A percentile compares a stretch with the other conserved stretches of the same genome.
Evolutionary conservation across 2,329 filamentous ascomycete species (phyloP).

Genomic region (Stachybotrys echinatus): DNA sequence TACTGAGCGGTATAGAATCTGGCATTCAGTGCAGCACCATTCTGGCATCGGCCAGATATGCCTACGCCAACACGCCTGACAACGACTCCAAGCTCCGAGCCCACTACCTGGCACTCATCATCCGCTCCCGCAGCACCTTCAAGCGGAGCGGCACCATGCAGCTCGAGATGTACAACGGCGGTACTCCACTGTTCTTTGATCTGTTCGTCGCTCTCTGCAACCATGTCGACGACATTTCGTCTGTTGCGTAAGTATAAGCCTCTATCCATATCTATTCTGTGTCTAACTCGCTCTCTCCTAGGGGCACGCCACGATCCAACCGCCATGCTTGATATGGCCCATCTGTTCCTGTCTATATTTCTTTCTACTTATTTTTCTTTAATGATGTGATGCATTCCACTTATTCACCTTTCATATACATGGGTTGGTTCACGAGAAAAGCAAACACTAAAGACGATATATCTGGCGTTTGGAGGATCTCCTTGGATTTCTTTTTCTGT

Average conservation of each 20-base stretch:
- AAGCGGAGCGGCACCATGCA: conserved; percentile 95
- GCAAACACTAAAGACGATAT: conserved; percentile 11
- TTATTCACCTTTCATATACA: conserved; percentile 4
- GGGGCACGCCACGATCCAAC: conserved; percentile 42
- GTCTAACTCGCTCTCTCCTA: conserved; percentile 8
- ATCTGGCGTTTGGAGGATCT: conserved; percentile 9
- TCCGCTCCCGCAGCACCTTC: conserved; percentile 80
- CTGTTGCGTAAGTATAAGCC: conserved; percentile 41
- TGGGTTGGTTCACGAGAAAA: conserved; percentile 8
- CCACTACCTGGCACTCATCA: conserved; percentile 89
- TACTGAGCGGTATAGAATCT: conserved; percentile 43
- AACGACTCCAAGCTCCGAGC: conserved; percentile 85
- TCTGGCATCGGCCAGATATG: conserved; percentile 79
- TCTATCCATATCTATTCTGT: not conserved
- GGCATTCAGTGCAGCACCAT: conserved; percentile 83
- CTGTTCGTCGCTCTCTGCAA: conserved; percentile 91
- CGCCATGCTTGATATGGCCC: conserved; percentile 19
- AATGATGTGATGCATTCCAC: not conserved
- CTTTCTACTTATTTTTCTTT: conserved; percentile 9
- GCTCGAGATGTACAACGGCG: conserved; percentile 85
- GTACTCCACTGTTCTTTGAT: conserved; percentile 82
- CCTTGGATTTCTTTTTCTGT: not conserved
- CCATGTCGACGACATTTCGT: conserved; percentile 69
- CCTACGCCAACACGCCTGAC: conserved; percentile 84
- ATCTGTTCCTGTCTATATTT: conserved; percentile 2